Evolutionary conservation across 257 asterid genomes (phyloP), one percentile per base, ranked within the genome.

Genomic region (Solanum lycopersicoides): DNA sequence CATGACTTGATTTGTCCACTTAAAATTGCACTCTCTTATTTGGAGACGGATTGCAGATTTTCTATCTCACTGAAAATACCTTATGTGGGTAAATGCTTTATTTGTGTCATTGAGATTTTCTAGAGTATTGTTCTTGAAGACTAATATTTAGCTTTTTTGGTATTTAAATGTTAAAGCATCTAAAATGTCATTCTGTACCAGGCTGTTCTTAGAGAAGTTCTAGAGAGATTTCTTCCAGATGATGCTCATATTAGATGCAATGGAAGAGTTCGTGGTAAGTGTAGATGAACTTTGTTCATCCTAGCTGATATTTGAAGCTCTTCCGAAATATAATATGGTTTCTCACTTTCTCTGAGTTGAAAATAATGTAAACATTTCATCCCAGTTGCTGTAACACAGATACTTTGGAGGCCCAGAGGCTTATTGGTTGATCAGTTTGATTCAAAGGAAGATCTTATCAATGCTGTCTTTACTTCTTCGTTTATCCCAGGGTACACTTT

Each of bases 251-350:
- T 91, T 89, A 92, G 96, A 92, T 93, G 95, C 86, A 97, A 85
- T 42, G 99, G 99, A 90, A 97, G 99, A 93, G 96, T 97, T 87
- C 99, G 98, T 82, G 94, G 99, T 97, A 89, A 79, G 98, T 91
- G 56, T 25, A 28, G 39, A 59, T 12, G 4, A 85, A 53, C 12
- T 73, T 90, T n/a, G 63, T 88, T 63, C 86, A 60, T 80, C 66
- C 39, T 35, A 53, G 85, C 79, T 91, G 87, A 88, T 87, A 28
- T 35, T 90, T 87, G 71, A 79, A 56, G 72, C 30, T 85, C 30
- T 44, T 59, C 68, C 1, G 12, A 39, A 16, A 50, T 47, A 47
- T 32, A 30, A 32, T 4, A 45, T 73, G 72, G 82, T 75, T 85
- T 71, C 32, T 44, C 15, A 45, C 50, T 45, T 45, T 45, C 23